Evolutionary conservation across 2,329 filamentous ascomycete genomes (phyloP).

Genomic region (Ascochyta koolunga): DNA sequence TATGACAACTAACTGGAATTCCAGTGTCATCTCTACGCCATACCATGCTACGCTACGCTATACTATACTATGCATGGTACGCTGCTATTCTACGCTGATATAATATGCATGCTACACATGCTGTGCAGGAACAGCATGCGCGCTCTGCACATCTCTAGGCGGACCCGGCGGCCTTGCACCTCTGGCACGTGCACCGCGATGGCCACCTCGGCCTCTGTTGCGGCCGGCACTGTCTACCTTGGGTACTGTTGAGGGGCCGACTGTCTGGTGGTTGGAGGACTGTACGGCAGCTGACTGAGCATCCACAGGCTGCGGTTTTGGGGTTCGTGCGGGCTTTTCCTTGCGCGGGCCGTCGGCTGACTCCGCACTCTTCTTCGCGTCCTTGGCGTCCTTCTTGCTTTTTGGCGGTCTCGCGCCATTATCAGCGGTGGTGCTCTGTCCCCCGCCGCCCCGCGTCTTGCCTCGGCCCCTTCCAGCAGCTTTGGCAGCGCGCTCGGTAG

Average conservation of each 20-base stretch:
- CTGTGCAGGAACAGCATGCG: constrained; percentile 7
- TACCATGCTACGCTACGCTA: no score
- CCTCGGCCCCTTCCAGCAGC: constrained; percentile 32
- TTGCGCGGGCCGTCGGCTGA: constrained; percentile 19
- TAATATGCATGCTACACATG: neutral
- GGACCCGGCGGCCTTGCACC: constrained; percentile 28
- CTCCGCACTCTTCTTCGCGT: constrained; percentile 29
- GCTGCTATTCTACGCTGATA: no score
- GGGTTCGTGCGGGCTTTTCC: constrained; percentile 15
- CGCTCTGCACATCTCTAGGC: constrained; percentile 17
- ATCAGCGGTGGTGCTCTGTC: neutral
- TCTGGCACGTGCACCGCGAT: constrained; percentile 27
- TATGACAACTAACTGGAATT: no score
- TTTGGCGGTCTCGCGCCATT: neutral
- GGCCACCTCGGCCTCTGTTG: constrained; percentile 22
- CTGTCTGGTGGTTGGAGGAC: constrained; percentile 1
- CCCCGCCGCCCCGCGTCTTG: constrained; percentile 34
- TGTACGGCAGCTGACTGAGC: neutral
- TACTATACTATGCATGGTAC: no score
- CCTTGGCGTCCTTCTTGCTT: constrained; percentile 26
- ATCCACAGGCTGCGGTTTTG: neutral
- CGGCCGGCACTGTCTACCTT: neutral
- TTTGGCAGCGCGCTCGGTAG: constrained; percentile 36
- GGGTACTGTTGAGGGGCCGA: neutral
- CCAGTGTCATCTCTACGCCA: no score